These are phyloP conservation scores for Neocatenulostroma microsporum DNA, from an alignment of 2,329 filamentous ascomycete species.

Conservation along the genomic window DNA sequence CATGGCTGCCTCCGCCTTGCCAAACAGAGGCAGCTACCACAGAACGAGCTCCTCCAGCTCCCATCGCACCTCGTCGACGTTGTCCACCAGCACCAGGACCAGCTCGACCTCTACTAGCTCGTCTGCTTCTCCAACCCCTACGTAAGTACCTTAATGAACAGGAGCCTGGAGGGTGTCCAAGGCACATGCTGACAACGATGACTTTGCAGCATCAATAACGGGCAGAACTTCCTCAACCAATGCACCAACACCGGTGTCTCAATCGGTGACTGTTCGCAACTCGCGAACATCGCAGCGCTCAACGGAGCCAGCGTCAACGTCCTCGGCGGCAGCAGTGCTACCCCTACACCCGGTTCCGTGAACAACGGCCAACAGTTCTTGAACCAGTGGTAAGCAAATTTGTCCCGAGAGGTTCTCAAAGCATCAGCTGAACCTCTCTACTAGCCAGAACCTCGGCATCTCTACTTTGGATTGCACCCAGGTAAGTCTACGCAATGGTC, in stretches of 20 bases:
- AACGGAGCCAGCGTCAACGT: constrained; percentile 10
- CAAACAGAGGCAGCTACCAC: not conserved
- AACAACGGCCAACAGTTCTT: no score
- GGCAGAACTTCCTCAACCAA: constrained; percentile 9
- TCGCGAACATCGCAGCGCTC: constrained; percentile 8
- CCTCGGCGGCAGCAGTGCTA: not conserved
- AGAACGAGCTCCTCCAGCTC: not conserved
- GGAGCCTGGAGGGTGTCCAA: constrained; percentile 1
- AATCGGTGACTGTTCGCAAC: constrained; percentile 10
- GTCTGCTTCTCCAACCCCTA: not conserved
- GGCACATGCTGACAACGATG: constrained; percentile 1
- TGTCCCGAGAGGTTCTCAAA: no score
- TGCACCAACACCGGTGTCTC: constrained; percentile 11
- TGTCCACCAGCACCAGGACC: not conserved
- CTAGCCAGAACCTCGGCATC: no score
- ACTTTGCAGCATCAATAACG: constrained; percentile 7
- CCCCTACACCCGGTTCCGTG: no score
- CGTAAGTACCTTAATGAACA: not conserved
- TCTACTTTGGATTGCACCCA: no score
- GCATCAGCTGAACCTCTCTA: no score
- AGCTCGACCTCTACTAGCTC: not conserved
- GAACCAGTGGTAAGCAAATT: no score
- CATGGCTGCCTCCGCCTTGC: not conserved
- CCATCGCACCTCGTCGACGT: not conserved
- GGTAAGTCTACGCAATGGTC: no score